A percentile compares a stretch with the other conserved stretches of the same genome.
Evolutionary conservation across 805 yeast species (phyloP).

Genomic region (Saccharomycopsis microspora): DNA sequence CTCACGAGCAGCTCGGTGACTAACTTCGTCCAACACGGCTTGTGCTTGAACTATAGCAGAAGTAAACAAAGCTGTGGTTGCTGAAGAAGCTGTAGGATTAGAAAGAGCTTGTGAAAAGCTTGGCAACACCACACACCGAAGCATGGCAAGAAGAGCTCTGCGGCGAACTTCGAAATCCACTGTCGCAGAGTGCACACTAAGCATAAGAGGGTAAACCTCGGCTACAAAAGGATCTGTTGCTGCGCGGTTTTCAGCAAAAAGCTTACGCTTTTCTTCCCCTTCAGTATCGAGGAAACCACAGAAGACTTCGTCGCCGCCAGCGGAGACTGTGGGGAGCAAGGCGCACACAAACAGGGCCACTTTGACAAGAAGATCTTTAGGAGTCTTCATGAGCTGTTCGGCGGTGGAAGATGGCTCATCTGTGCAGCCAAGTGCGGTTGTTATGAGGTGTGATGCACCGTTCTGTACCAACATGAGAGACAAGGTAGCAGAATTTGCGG

Average conservation of each 20-base stretch:
- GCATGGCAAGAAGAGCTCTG: constrained; percentile 28
- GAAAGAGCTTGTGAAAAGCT: constrained; percentile 19
- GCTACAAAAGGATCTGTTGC: constrained; percentile 29
- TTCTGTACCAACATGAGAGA: constrained; percentile 32
- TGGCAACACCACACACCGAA: background rate
- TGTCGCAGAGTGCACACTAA: constrained; percentile 60
- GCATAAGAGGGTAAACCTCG: constrained; percentile 38
- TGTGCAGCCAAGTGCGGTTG: too few relatives aligned
- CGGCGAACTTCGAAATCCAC: constrained; percentile 57
- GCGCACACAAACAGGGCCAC: constrained; percentile 45
- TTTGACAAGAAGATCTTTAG: constrained; percentile 49
- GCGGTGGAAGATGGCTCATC: constrained; percentile 26
- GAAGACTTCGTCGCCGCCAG: background rate
- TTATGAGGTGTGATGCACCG: background rate
- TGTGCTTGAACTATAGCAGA: constrained; percentile 43
- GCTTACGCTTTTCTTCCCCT: constrained; percentile 23
- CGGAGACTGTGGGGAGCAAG: constrained; percentile 38
- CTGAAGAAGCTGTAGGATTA: constrained; percentile 12
- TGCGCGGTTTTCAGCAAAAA: constrained; percentile 16
- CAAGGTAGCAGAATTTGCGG: constrained; percentile 30
- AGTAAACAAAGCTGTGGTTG: constrained; percentile 40
- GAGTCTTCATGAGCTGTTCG: constrained; percentile 64
- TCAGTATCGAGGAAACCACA: background rate
- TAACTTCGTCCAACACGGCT: background rate
- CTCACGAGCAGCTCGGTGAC: background rate